These are phyloP conservation scores for Coniferiporia sulphurascens DNA, from an alignment of 1,284 basidiomycete species.

Conservation along the genomic window DNA sequence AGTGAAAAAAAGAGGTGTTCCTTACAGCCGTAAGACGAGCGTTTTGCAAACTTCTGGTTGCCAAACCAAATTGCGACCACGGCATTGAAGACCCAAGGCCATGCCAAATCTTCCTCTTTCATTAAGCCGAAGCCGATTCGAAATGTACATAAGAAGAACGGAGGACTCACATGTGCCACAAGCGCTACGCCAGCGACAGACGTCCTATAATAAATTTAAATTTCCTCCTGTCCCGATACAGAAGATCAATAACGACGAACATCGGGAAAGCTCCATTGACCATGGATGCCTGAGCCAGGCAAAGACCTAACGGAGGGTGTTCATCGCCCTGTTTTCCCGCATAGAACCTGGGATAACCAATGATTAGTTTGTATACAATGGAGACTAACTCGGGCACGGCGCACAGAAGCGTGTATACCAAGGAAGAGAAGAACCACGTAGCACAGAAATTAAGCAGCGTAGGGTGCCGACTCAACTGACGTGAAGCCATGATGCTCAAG, in stretches of 20 bases:
- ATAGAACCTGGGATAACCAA: conserved; percentile 5
- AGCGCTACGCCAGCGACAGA: conserved; percentile 19
- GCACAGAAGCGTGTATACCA: conserved; percentile 18
- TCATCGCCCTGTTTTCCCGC: conserved; percentile 15
- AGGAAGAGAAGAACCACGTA: conserved; percentile 18
- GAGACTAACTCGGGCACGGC: background rate
- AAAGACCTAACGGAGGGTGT: conserved; percentile 16
- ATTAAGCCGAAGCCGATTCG: background rate
- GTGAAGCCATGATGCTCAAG: conserved; percentile 15
- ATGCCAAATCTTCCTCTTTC: conserved; percentile 13
- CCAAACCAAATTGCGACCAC: conserved; percentile 18
- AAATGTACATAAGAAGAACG: background rate
- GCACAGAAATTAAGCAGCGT: conserved; percentile 19
- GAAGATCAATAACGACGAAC: background rate
- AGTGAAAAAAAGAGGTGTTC: background rate
- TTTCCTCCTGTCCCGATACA: background rate
- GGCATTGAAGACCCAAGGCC: conserved; percentile 15
- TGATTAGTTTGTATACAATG: background rate
- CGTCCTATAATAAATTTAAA: conserved; percentile 10
- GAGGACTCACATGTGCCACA: conserved; percentile 16
- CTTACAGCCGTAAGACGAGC: conserved; percentile 13
- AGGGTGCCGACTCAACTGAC: conserved; percentile 17
- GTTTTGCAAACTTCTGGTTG: conserved; percentile 9
- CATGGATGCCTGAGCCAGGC: conserved; percentile 19
- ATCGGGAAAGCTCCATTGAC: conserved; percentile 20